Percentiles rank a stretch among this genome's conserved stretches.
Conservation (phyloP, 768 basidiomycete genomes). For the Austroboletus eburneus region DNA sequence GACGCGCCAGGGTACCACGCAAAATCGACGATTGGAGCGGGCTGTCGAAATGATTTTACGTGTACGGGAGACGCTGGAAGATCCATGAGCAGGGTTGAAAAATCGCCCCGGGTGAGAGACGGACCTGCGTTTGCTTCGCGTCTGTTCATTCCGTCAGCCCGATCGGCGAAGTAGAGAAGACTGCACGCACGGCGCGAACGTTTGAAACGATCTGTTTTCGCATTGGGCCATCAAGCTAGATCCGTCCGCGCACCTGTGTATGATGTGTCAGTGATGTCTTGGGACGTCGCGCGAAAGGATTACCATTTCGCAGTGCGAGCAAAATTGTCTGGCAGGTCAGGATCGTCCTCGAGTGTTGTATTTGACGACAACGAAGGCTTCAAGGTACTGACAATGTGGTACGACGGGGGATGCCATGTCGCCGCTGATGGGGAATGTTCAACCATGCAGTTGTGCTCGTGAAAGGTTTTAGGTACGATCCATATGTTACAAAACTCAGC, state of each 20-base stretch:
- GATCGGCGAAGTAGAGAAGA: background rate
- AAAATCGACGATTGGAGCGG: slow-evolving; percentile 73
- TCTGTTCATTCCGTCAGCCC: background rate
- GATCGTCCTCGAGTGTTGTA: slow-evolving; percentile 19
- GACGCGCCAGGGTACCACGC: slow-evolving; percentile 84
- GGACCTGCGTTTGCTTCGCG: background rate
- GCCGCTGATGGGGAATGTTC: too few relatives aligned
- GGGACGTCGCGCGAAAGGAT: background rate
- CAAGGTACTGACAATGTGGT: slow-evolving; percentile 22
- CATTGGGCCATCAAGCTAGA: slow-evolving; percentile 61
- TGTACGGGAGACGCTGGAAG: too few relatives aligned
- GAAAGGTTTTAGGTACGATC: too few relatives aligned
- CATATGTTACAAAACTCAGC: too few relatives aligned
- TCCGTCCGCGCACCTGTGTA: slow-evolving; percentile 70
- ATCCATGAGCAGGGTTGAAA: too few relatives aligned
- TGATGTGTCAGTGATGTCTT: background rate
- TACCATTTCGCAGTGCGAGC: slow-evolving; percentile 55
- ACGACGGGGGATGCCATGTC: slow-evolving; percentile 33
- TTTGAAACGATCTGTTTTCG: slow-evolving; percentile 64
- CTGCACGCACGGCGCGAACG: slow-evolving; percentile 43
- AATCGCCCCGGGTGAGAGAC: too few relatives aligned
- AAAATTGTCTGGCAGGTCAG: slow-evolving; percentile 41
- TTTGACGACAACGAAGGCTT: slow-evolving; percentile 4
- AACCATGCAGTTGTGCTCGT: too few relatives aligned
- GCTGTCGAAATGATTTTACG: slow-evolving; percentile 39